Conservation (phyloP, 768 basidiomycete genomes). For the Lactifluus rugatus region DNA sequence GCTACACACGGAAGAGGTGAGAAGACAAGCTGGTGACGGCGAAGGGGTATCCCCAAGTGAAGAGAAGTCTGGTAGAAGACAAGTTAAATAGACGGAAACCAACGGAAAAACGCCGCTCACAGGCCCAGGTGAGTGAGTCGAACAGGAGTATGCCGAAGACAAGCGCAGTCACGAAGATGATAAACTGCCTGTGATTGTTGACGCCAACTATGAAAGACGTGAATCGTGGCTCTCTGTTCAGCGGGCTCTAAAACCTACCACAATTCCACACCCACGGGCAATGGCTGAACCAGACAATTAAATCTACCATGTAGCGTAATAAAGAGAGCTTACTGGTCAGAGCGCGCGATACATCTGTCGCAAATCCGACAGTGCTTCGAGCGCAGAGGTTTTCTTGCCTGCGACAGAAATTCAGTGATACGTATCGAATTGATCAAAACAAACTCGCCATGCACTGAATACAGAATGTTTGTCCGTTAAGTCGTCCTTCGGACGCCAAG, state of each 20-base stretch:
- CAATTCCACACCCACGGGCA: conserved; percentile 99
- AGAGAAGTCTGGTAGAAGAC: conserved; percentile 42
- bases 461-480: conserved; percentile 98
- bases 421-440: too few species aligned
- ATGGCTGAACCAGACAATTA: conserved; percentile 43
- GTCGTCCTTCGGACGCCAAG: conserved; percentile 71
- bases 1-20: conserved; percentile 60
- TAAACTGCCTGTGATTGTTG: conserved; percentile 92
- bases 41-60: conserved; percentile 31
- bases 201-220: conserved; percentile 54
- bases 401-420: neutral
- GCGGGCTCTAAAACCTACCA: conserved; percentile 40
- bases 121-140: conserved; percentile 67
- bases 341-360: conserved; percentile 79
- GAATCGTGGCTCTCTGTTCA: neutral
- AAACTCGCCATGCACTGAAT: conserved; percentile 80
- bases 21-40: conserved; percentile 51
- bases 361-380: conserved; percentile 95
- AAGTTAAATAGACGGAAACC: neutral
- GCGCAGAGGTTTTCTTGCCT: conserved; percentile 83
- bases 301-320: neutral
- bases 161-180: conserved; percentile 82
- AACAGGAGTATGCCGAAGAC: conserved; percentile 74
- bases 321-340: conserved; percentile 70
- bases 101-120: conserved; percentile 39